phyloP scores from a whole-genome alignment of 345 rosid genomes.

The Atalantia buxifolia region DNA sequence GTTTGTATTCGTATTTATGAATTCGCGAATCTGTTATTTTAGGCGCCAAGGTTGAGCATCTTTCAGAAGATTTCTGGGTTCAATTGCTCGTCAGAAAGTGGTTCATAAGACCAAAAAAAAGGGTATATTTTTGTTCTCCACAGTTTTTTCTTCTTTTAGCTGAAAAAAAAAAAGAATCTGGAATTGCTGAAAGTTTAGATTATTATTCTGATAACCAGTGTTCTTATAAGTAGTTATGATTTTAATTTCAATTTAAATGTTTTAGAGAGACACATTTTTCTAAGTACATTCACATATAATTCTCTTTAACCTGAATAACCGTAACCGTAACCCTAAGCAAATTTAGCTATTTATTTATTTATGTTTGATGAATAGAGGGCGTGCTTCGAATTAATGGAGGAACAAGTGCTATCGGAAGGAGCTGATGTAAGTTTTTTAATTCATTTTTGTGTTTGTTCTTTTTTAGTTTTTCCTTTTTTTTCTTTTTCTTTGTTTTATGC shows the following conservation, averaged over 20 bases:
- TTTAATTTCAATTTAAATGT: not conserved
- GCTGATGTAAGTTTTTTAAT: slow-evolving; percentile 6
- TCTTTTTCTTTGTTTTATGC: not conserved
- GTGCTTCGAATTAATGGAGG: slow-evolving; percentile 8
- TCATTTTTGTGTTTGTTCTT: not conserved
- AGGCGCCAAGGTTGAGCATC: not conserved
- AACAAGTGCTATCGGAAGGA: slow-evolving; percentile 6
- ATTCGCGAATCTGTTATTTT: not conserved
- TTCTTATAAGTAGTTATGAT: not conserved
- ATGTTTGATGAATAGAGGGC: not conserved
- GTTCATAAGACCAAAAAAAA: not conserved
- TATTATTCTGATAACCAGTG: not conserved
- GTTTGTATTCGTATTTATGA: not conserved
- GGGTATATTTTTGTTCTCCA: not conserved
- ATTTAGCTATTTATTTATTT: not conserved
- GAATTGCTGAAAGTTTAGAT: not conserved
- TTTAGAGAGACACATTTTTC: not conserved
- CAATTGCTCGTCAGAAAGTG: not conserved
- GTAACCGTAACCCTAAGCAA: not conserved
- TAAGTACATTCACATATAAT: not conserved
- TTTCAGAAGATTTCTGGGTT: not conserved
- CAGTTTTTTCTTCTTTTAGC: not conserved
- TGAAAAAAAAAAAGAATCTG: not conserved
- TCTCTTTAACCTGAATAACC: not conserved
- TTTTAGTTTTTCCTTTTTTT: not conserved